Evolutionary conservation across 179 eudicot genomes (phyloP).

Genomic region (Spinacia oleracea): DNA sequence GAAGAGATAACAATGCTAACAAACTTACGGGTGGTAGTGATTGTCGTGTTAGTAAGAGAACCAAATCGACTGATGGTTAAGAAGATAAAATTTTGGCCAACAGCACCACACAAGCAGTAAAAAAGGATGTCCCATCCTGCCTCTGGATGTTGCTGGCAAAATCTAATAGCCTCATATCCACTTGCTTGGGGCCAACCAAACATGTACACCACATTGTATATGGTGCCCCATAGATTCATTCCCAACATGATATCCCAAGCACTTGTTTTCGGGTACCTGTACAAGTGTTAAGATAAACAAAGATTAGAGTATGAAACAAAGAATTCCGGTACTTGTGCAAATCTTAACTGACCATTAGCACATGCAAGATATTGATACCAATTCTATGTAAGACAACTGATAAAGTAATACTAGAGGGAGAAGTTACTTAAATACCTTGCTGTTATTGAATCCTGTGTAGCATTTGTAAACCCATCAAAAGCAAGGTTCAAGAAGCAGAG

Average conservation of each 20-base stretch:
- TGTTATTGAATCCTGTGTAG: constrained; percentile 92
- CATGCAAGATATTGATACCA: neutral
- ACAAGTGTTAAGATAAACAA: neutral
- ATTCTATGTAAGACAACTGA: neutral
- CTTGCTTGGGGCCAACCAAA: constrained; percentile 92
- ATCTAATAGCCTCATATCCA: constrained; percentile 75
- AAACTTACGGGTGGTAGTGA: constrained; percentile 93
- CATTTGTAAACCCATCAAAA: constrained; percentile 97
- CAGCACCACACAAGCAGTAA: constrained; percentile 89
- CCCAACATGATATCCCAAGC: constrained; percentile 99
- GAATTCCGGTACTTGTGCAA: neutral
- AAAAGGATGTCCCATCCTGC: constrained; percentile 93
- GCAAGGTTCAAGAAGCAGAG: constrained; percentile 91
- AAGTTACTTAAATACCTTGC: constrained; percentile 51
- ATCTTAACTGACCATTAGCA: neutral
- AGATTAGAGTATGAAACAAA: neutral
- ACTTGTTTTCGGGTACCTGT: constrained; percentile 84
- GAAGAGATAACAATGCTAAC: constrained; percentile 94
- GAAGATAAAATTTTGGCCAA: constrained; percentile 92
- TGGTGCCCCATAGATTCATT: constrained; percentile 96
- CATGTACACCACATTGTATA: constrained; percentile 82
- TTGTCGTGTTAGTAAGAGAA: constrained; percentile 71
- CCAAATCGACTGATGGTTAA: constrained; percentile 93
- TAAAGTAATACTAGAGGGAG: neutral
- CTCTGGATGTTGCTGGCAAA: constrained; percentile 88